These are phyloP conservation scores for Trichothecium sympodiale DNA, from an alignment of 2,329 filamentous ascomycete genomes.

Conservation along the genomic window DNA sequence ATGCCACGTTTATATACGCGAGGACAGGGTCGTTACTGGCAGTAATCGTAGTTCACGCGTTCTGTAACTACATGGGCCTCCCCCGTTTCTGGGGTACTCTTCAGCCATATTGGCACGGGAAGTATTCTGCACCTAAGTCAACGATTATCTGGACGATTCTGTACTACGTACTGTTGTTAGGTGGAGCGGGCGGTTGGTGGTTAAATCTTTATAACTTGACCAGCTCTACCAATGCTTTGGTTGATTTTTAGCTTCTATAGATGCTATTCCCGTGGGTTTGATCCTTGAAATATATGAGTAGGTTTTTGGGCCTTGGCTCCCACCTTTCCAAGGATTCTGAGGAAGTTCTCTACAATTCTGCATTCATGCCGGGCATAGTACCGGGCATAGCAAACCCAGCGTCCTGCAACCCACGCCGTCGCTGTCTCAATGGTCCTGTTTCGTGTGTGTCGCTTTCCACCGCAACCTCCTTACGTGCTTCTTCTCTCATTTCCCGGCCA, in stretches of 20 bases:
- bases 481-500: conserved; percentile 37
- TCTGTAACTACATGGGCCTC: conserved; percentile 89
- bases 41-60: conserved; percentile 66
- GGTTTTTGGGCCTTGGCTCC: background rate
- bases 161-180: conserved; percentile 70
- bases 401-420: conserved; percentile 24
- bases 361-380: conserved; percentile 28
- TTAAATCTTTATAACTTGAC: conserved; percentile 62
- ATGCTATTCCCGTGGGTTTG: too few species aligned
- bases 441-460: conserved; percentile 31
- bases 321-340: background rate
- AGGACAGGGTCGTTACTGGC: conserved; percentile 73
- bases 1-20: conserved; percentile 79
- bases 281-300: too few species aligned
- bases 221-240: conserved; percentile 26
- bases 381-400: conserved; percentile 35
- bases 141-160: conserved; percentile 52
- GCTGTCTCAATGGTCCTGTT: conserved; percentile 25
- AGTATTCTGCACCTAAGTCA: conserved; percentile 10
- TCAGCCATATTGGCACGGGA: conserved; percentile 34
- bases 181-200: conserved; percentile 63
- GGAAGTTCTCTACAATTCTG: conserved; percentile 11
- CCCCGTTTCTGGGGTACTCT: conserved; percentile 78
- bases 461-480: conserved; percentile 34
- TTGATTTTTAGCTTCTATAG: conserved; percentile 10